Percentiles rank a stretch among this genome's conserved stretches.
Conservation (phyloP, 2,329 filamentous ascomycete species). For the Cladosporium sp. region DNA sequence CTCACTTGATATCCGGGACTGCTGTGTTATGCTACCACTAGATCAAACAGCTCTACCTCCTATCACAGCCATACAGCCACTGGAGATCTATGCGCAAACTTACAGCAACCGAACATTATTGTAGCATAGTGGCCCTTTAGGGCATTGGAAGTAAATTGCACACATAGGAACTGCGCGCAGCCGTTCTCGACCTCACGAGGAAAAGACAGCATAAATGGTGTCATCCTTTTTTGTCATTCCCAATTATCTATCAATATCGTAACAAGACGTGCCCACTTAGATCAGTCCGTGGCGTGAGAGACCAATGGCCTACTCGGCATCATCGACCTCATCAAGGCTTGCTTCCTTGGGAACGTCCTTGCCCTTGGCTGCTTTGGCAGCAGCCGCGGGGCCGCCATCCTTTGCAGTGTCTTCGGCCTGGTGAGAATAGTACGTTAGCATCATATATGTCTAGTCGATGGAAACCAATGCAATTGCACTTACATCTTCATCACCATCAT, state of each 20-base stretch:
- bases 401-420: conserved; percentile 26
- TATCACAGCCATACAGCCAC: too few relatives aligned
- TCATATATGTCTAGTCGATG: not conserved
- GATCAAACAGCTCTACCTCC: too few relatives aligned
- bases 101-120: too few relatives aligned
- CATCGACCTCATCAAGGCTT: conserved; percentile 28
- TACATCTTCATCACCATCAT: conserved; percentile 20
- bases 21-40: too few relatives aligned
- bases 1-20: too few relatives aligned
- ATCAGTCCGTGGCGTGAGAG: not conserved
- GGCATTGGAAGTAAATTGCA: too few relatives aligned
- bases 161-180: too few relatives aligned
- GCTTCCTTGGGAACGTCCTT: conserved; percentile 29
- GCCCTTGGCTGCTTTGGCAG: conserved; percentile 27
- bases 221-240: not conserved
- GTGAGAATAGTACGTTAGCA: not conserved
- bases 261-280: not conserved
- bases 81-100: too few relatives aligned
- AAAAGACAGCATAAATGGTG: not conserved
- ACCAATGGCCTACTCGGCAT: conserved; percentile 15
- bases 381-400: conserved; percentile 26
- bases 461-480: not conserved
- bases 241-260: conserved; percentile 7
- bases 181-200: too few relatives aligned
- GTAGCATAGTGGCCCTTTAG: too few relatives aligned